phyloP scores from a whole-genome alignment of 306 rosid species.

The Begonia masoniana region DNA sequence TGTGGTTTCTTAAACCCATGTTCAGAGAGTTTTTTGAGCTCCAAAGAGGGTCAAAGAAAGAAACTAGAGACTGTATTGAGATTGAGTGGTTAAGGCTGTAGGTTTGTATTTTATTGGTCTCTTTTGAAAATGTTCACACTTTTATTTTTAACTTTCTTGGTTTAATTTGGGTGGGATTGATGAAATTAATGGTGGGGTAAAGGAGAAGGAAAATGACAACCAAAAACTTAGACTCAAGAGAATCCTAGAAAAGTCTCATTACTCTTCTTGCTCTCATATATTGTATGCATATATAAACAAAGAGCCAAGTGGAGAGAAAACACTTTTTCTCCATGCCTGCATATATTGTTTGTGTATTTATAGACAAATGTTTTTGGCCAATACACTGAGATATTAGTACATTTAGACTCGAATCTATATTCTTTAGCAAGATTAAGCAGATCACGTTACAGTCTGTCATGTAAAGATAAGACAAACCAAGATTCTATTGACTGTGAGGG shows the following conservation, averaged over 20 bases:
- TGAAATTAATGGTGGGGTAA: conserved; percentile 38
- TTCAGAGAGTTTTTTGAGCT: conserved; percentile 19
- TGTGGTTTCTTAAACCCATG: conserved; percentile 57
- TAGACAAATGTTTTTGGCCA: no score
- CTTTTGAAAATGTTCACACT: background rate
- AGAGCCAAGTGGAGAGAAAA: no score
- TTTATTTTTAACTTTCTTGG: background rate
- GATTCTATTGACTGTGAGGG: no score
- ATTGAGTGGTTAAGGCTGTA: no score
- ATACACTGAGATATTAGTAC: background rate
- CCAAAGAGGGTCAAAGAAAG: conserved; percentile 14
- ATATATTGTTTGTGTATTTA: no score
- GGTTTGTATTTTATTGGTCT: conserved; percentile 12
- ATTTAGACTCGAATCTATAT: conserved; percentile 22
- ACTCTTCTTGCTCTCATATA: background rate
- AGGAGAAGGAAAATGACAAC: conserved; percentile 38
- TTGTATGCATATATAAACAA: background rate
- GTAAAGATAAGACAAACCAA: no score
- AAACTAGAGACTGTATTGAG: no score
- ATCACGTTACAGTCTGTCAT: no score
- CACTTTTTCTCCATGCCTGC: no score
- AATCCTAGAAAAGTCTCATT: conserved; percentile 49
- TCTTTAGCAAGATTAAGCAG: conserved; percentile 21
- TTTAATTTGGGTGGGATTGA: conserved; percentile 20
- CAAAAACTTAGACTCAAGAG: conserved; percentile 30